Conservation (phyloP, 306 rosid genomes). For the Begonia peltatifolia region DNA sequence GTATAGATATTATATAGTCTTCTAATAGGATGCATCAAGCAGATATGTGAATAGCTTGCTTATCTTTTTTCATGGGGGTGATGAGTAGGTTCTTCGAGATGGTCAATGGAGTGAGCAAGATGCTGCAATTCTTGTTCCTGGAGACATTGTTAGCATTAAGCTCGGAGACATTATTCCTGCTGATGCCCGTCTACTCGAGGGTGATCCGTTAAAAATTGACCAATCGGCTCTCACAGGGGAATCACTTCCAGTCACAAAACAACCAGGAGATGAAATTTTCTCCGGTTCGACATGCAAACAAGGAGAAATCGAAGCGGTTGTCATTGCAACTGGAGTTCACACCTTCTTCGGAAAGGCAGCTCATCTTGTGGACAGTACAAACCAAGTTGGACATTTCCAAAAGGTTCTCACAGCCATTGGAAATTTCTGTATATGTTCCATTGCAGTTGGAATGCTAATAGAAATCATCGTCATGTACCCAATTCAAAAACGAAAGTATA, state of each 20-base stretch:
- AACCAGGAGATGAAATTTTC: slow-evolving; percentile 61
- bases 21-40: no score
- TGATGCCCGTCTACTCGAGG: slow-evolving; percentile 77
- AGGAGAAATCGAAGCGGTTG: slow-evolving; percentile 83
- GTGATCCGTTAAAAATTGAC: slow-evolving; percentile 75
- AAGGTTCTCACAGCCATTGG: slow-evolving; percentile 84
- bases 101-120: slow-evolving; percentile 73
- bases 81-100: slow-evolving; percentile 52
- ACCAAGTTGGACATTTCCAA: slow-evolving; percentile 92
- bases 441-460: slow-evolving; percentile 62
- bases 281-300: slow-evolving; percentile 96
- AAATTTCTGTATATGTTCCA: slow-evolving; percentile 82
- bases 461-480: slow-evolving; percentile 75
- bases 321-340: slow-evolving; percentile 87
- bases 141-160: slow-evolving; percentile 80
- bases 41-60: background rate
- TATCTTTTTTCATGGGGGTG: background rate
- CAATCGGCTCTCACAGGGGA: slow-evolving; percentile 88
- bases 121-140: slow-evolving; percentile 74
- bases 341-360: slow-evolving; percentile 94
- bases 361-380: slow-evolving; percentile 81
- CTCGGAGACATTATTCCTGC: slow-evolving; percentile 83
- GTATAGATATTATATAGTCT: no score
- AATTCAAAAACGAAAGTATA: slow-evolving; percentile 50
- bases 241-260: slow-evolving; percentile 61